Evolutionary conservation across 805 yeast species (phyloP), one percentile per base, ranked within the genome.

Genomic region (Candida fluviatilis): DNA sequence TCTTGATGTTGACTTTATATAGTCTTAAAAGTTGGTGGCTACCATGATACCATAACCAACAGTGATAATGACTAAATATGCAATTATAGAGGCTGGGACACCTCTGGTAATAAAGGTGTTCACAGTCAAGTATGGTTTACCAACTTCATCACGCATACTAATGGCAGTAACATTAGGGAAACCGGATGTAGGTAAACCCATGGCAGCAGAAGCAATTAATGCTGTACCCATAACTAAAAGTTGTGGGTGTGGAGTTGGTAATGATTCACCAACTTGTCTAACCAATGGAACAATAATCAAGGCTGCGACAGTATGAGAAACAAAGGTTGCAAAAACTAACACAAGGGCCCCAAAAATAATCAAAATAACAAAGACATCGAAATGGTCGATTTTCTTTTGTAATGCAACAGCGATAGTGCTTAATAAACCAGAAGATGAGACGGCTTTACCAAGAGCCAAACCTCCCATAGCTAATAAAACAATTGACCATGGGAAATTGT

Each of bases 401-500:
- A 73, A 60, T 2, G 76, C 62, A 8, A 50, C 52, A 11, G 78
- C 78, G 41, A 73, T 68, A 8, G 76, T 69, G 21, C 56, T 55
- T 37, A 73, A 57, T 38, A 73, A 58, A 4, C 78, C 78, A 2
- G 76, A 71, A 0, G 76, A 70, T 0, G 71, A 58, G 12, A 73
- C 73, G 18, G 76, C 77, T 38, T 65, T 69, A 39, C 79, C 79
- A 38, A 73, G 60, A 3, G 77, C 77, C 42, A 70, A 63, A 50
- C 79, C 79, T 38, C 79, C 79, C 77, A 73, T 73, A 1, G 78
- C 78, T 47, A 73, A 64, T 36, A 72, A 61, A 13, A 73, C 75
- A 46, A 73, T 73, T n/a, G 69, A 60, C 79, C 79, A 73, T 10
- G 78, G 79, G 52, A 66, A 73, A 42, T 67, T 69, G 55, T 73